Evolutionary conservation across 208 protist genomes (phyloP).

Genomic region (Leishmania tarentolae): DNA sequence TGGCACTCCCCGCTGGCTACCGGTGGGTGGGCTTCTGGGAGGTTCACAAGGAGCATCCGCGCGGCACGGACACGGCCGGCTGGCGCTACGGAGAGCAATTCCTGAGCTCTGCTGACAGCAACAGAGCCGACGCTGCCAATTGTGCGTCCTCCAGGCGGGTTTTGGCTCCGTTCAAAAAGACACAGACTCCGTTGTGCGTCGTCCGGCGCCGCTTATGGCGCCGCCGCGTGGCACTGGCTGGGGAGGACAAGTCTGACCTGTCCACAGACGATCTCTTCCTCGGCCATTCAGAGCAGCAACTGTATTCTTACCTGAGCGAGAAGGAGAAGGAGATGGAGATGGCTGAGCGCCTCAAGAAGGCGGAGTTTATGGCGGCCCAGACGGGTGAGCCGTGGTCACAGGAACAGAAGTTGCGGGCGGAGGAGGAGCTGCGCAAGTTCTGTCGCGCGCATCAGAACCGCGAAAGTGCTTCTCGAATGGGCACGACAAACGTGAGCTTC

Average conservation of each 20-base stretch:
- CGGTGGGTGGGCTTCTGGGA: slow-evolving; percentile 60
- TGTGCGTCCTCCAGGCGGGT: neutral
- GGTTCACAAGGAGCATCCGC: slow-evolving; percentile 39
- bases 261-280: slow-evolving; percentile 13
- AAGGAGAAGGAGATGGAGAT: slow-evolving; percentile 54
- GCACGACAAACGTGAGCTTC: slow-evolving; percentile 37
- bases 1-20: slow-evolving; percentile 41
- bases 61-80: slow-evolving; percentile 42
- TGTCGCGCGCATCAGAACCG: slow-evolving; percentile 31
- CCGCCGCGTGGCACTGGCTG: slow-evolving; percentile 37
- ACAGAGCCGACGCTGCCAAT: neutral
- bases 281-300: slow-evolving; percentile 16
- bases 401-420: slow-evolving; percentile 43
- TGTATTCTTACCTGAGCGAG: slow-evolving; percentile 35
- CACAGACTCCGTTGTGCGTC: slow-evolving; percentile 41
- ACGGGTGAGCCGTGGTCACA: slow-evolving; percentile 37
- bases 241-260: slow-evolving; percentile 1
- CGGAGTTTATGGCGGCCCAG: slow-evolving; percentile 14
- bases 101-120: slow-evolving; percentile 12
- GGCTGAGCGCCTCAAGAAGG: slow-evolving; percentile 45
- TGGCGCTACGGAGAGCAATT: slow-evolving; percentile 60
- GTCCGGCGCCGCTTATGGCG: slow-evolving; percentile 56
- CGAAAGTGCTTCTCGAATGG: slow-evolving; percentile 34
- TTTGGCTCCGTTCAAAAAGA: slow-evolving; percentile 48
- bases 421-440: slow-evolving; percentile 53